These are phyloP conservation scores for Penicillium robsamsonii DNA, from an alignment of 495 filamentous ascomycete genomes.

Conservation along the genomic window DNA sequence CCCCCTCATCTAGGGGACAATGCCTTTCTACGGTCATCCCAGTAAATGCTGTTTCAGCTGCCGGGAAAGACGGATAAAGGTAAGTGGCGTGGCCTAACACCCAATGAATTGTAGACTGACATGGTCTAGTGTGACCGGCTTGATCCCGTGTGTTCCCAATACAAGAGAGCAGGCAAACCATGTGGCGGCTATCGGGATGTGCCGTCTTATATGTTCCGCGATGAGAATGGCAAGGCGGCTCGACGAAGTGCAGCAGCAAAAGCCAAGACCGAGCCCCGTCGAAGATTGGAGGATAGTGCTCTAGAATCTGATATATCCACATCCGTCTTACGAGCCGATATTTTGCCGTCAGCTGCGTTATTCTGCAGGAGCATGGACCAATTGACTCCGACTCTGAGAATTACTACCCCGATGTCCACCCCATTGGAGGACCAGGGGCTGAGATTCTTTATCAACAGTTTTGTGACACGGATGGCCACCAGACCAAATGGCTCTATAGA, in stretches of 20 bases:
- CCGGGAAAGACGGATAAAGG: slow-evolving; percentile 27
- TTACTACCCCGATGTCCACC: slow-evolving; percentile 11
- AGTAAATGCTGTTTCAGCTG: slow-evolving; percentile 27
- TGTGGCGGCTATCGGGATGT: slow-evolving; percentile 29
- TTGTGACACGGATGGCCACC: slow-evolving; percentile 11
- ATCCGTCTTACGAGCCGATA: neutral
- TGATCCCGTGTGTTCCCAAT: slow-evolving; percentile 27
- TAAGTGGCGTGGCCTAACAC: slow-evolving; percentile 1
- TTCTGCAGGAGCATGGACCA: neutral
- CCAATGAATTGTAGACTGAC: neutral
- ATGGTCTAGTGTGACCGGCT: slow-evolving; percentile 24
- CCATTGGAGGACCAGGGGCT: slow-evolving; percentile 21
- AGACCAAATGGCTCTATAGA: neutral
- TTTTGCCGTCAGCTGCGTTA: neutral
- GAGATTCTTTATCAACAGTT: slow-evolving; percentile 21
- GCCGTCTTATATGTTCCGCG: slow-evolving; percentile 21
- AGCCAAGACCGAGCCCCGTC: slow-evolving; percentile 12
- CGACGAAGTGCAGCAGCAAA: slow-evolving; percentile 21
- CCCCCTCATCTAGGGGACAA: neutral
- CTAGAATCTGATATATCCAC: neutral
- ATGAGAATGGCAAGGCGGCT: slow-evolving; percentile 25
- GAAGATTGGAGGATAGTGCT: slow-evolving; percentile 8
- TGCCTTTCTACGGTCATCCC: slow-evolving; percentile 27
- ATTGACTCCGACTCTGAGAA: neutral
- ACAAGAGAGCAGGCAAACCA: slow-evolving; percentile 22